phyloP scores from a whole-genome alignment of 257 asterid species.

The Nicotiana undulata region DNA sequence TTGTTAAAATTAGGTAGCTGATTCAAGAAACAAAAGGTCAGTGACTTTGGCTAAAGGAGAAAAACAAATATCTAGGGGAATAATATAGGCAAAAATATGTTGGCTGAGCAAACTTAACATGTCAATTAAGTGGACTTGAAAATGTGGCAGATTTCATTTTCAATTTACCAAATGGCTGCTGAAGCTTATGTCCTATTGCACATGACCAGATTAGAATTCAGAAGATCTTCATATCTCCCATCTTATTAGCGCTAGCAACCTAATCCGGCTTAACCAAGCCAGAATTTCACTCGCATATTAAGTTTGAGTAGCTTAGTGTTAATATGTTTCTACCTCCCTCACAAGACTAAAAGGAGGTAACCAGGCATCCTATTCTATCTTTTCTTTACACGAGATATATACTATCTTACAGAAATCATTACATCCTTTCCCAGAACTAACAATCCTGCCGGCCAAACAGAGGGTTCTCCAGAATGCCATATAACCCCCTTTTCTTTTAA shows the following conservation, averaged over 20 bases:
- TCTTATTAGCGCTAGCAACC: not conserved
- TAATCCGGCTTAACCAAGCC: not conserved
- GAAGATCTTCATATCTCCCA: not conserved
- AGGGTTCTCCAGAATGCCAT: not conserved
- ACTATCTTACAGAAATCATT: not conserved
- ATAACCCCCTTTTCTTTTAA: not conserved
- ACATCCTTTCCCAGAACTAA: not conserved
- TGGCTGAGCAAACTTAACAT: not conserved
- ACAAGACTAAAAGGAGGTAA: not conserved
- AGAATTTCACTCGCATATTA: not conserved
- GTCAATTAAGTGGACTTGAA: not conserved
- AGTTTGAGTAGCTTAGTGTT: not conserved
- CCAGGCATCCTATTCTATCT: not conserved
- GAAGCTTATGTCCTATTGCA: not conserved
- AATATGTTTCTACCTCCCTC: not conserved
- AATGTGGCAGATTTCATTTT: not conserved
- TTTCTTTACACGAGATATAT: not conserved
- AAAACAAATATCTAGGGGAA: not conserved
- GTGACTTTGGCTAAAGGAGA: not conserved
- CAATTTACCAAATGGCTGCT: not conserved
- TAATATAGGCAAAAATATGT: not conserved
- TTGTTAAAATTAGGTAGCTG: conserved; percentile 90
- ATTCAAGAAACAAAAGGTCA: conserved; percentile 14
- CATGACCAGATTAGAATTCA: not conserved
- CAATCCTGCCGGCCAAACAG: not conserved